Conservation (phyloP, 2,329 filamentous ascomycete genomes). For the Fusarium armeniacum region DNA sequence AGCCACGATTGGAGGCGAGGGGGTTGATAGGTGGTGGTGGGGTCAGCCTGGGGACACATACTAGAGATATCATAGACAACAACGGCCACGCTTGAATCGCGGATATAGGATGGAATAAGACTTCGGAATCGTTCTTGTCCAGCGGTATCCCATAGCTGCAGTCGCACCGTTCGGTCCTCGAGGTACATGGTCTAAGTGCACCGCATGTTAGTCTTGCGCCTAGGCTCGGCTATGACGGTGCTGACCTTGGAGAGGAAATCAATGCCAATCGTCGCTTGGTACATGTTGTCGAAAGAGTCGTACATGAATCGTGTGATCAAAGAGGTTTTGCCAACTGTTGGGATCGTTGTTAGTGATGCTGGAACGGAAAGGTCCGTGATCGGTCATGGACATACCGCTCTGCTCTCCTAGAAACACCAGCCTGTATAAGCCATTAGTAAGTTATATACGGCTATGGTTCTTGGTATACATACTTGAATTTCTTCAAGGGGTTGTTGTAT, state of each 20-base stretch:
- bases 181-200: conserved; percentile 89
- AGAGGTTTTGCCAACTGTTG: conserved; percentile 94
- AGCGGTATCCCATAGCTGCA: conserved; percentile 98
- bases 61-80: conserved; percentile 99
- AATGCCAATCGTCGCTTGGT: conserved; percentile 99
- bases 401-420: conserved; percentile 98
- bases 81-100: conserved; percentile 96
- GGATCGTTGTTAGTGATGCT: conserved; percentile 46
- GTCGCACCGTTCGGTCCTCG: conserved; percentile 95
- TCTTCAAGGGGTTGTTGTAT: conserved; percentile 99
- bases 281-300: conserved; percentile 99
- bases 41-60: conserved; percentile 55
- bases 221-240: conserved; percentile 18
- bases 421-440: conserved; percentile 63
- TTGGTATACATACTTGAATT: conserved; percentile 84
- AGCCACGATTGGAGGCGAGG: conserved; percentile 26
- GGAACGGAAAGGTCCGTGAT: conserved; percentile 36
- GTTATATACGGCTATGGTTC: neutral
- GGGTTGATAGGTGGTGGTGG: conserved; percentile 41
- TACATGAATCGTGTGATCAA: conserved; percentile 99
- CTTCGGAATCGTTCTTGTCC: conserved; percentile 98
- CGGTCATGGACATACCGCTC: conserved; percentile 78
- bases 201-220: conserved; percentile 39
- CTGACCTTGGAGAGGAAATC: conserved; percentile 97
- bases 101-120: conserved; percentile 97